Base-by-base conservation (phyloP, 2,329 filamentous ascomycete species). In the Knoxdaviesia capensis region DNA sequence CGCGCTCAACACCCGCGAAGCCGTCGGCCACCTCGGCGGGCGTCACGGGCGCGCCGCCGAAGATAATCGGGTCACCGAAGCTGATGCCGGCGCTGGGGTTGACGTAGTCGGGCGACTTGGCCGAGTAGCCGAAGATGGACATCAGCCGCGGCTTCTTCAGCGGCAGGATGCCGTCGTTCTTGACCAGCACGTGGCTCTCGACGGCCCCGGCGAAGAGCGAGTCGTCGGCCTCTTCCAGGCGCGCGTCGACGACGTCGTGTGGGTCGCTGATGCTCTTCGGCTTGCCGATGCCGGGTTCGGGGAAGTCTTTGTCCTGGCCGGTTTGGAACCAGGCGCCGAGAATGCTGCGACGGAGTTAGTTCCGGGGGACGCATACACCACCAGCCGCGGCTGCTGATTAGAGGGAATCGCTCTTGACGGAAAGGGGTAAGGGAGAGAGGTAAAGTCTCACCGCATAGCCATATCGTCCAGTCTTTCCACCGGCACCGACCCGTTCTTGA, bases 111-210 rank as follows among this genome's bases (percentile, higher is more conserved):
- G 66, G 62, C 6, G 56, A 60, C 39, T 59, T 61, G 36, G 64
- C 68, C 7, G 75, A 75, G 51, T 78, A 79, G 30, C 74, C 70
- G 49, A 71, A 76, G n/a, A 79, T 48, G 1, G 74, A 71, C 37
- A 80, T 48, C 46, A 69, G 49, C 45, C 61, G 57, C 3, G 65
- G 65, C 7, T 61, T 54, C 6, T 61, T 60, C 0, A 80, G 54
- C 0, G 74, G 74, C 1, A 79, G 60, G 9, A 59, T 60, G 36
- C 69, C 68, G 35, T 52, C 56, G 51, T 80, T 79, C 53, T 79
- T 80, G 31, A 79, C 62, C 0, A 79, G 61, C 1, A 79, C 74
- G 42, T 77, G 72, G 4, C 75, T 73, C 49, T 77, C 73, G 5
- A 75, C 58, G 1, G 72, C 74, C 4, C 71, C 69, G n/a, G 71